Evolutionary conservation across 441 rosid genomes (phyloP), one percentile per base, ranked within the genome.

Genomic region (Viola pubescens): DNA sequence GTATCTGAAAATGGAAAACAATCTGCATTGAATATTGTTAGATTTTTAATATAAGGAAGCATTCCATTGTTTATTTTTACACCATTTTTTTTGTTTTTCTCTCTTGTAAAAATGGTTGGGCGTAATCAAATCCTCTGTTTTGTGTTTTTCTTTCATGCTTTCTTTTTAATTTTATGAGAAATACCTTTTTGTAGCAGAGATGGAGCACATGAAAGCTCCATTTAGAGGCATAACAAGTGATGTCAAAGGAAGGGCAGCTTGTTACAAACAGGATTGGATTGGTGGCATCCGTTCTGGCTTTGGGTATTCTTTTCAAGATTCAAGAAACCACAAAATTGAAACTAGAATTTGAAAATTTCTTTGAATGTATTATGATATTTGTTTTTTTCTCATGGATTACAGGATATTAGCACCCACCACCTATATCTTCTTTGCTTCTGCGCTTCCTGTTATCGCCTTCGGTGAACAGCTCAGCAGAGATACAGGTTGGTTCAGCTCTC

Each of bases 391-490:
- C 13, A 26, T 47, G 39, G 52, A 5, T 63, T n/a, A 10, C 68
- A 82, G 87, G 66, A 75, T 82, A 41, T 47, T 82, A 69, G 84
- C 87, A n/a, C 84, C 87, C 4, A 82, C 84, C 8, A 69, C 80
- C 19, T 82, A 82, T 54, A 74, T 82, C 40, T 79, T 75, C 69
- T 82, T 77, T 58, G 87, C 87, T 59, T 82, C 85, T 52, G 81
- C 85, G 5, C 85, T 82, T 67, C 88, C 85, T 0, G 88, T 82
- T 13, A 69, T 82, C 11, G 82, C 88, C 19, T 82, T 82, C 3
- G 88, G 88, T 4, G 85, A 82, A 72, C 88, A 80, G 34, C 81
- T 82, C 1, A 71, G 74, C 19, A 70, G 82, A 76, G 81, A 80
- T 49, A 82, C 88, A 58, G 83, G 83, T 79, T 40, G 19, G 4